phyloP scores from a whole-genome alignment of 257 asterid genomes.

The Solanum stenotomum region DNA sequence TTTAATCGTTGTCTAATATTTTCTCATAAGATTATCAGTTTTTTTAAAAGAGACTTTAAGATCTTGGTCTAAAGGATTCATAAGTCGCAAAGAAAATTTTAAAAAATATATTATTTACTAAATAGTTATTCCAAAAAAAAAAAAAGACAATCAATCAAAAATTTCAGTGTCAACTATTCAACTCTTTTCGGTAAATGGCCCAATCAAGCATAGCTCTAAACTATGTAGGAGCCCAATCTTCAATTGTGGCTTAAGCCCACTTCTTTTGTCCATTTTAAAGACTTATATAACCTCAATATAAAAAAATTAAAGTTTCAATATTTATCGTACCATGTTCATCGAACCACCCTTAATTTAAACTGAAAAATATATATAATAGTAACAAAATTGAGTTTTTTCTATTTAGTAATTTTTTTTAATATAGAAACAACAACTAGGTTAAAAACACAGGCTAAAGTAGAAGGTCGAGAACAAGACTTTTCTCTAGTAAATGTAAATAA shows the following conservation, averaged over 20 bases:
- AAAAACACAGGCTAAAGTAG: neutral
- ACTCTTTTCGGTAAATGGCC: neutral
- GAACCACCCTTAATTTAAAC: neutral
- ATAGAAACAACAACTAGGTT: neutral
- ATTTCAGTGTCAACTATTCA: neutral
- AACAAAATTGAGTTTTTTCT: neutral
- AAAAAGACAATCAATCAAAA: fast-evolving
- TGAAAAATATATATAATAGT: neutral
- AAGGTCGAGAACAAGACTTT: neutral
- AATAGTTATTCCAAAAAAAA: no score
- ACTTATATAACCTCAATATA: neutral
- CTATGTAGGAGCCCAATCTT: neutral
- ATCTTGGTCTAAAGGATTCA: neutral
- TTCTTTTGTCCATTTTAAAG: neutral
- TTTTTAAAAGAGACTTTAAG: no score
- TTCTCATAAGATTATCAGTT: neutral
- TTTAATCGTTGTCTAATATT: no score
- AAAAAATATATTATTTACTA: no score
- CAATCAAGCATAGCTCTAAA: neutral
- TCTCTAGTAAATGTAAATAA: neutral
- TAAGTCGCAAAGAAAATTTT: neutral
- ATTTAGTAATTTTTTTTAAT: no score
- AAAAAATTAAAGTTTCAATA: neutral
- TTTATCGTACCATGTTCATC: neutral
- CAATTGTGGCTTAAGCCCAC: neutral